These are phyloP conservation scores for Phanerochaete sordida DNA, from an alignment of 768 basidiomycete genomes.

Conservation along the genomic window DNA sequence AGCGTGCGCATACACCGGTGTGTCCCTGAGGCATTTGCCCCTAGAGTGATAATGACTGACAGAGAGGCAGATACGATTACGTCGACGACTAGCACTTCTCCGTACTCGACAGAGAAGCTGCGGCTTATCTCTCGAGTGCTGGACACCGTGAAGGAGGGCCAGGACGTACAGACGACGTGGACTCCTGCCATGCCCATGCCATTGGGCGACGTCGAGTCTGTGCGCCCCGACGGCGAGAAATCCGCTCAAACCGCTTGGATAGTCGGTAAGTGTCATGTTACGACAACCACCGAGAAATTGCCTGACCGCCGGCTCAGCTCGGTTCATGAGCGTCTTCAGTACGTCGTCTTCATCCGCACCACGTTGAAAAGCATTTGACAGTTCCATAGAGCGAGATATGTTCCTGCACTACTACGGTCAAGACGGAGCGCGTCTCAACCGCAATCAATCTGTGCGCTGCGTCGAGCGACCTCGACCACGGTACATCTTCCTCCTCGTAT, in stretches of 20 bases:
- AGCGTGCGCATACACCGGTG: not conserved
- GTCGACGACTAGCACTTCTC: not conserved
- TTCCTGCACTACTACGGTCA: constrained; percentile 43
- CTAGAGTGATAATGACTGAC: not conserved
- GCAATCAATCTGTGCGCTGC: constrained; percentile 31
- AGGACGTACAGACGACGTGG: too few species aligned
- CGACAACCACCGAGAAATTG: too few species aligned
- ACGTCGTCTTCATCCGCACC: not conserved
- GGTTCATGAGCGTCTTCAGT: not conserved
- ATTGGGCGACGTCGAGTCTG: too few species aligned
- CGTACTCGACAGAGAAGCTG: not conserved
- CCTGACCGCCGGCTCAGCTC: not conserved
- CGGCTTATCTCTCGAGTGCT: not conserved
- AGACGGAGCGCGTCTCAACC: constrained; percentile 35
- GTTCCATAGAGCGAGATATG: constrained; percentile 24
- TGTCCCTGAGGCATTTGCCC: not conserved
- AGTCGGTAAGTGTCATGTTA: not conserved
- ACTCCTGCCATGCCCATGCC: too few species aligned
- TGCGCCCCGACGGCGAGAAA: not conserved
- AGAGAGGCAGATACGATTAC: not conserved
- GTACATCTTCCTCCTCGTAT: not conserved
- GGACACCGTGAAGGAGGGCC: not conserved
- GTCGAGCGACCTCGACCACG: not conserved
- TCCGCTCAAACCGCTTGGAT: not conserved
- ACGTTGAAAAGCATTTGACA: too few species aligned